Evolutionary conservation across 2,329 filamentous ascomycete species (phyloP), one percentile per base, ranked within the genome.

Genomic region (Cytospora schulzeri): DNA sequence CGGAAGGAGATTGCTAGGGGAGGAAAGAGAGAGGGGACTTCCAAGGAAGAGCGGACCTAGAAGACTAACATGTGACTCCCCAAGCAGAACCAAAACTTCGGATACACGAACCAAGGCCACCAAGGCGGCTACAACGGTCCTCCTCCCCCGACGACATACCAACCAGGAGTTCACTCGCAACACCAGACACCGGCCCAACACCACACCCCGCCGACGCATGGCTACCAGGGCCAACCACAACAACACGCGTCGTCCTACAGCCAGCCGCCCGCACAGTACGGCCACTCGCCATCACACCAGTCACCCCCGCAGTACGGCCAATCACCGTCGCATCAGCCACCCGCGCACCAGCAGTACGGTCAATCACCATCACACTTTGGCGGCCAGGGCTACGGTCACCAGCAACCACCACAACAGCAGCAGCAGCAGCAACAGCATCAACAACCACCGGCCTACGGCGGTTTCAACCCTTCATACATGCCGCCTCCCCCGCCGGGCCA

Each of bases 121-220:
- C 74, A 81, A 67, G 83, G 84, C 53, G 80, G 81, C 45, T 91
- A 91, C 73, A 82, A 79, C 66, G 88, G 87, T 62, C 80, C 84
- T 63, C 85, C 88, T 48, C 89, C 89, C 15, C 84, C 86, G n/a
- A 75, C 82, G 17, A 82, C 85, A 8, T 89, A 89, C 73, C 83
- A 88, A 70, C 76, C 65, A 24, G 31, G 50, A 14, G 12, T 58
- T n/a, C 45, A 48, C 31, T 57, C 62, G 48, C 64, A 66, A 28
- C 80, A 31, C 69, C 73, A 58, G 69, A 60, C 60, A 64, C 68
- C 56, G 67, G 74, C 55, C 68, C 72, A 35, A 61, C 75, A 53
- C 52, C 74, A 75, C 61, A 72, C 68, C 65, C 71, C 74, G 17
- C 70, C 74, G 15, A 62, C 70, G n/a, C 67, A 66, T 26, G 58